A percentile compares a stretch with the other conserved stretches of the same genome.
phyloP scores from a whole-genome alignment of 345 rosid genomes.

The Syzygium aqueum region DNA sequence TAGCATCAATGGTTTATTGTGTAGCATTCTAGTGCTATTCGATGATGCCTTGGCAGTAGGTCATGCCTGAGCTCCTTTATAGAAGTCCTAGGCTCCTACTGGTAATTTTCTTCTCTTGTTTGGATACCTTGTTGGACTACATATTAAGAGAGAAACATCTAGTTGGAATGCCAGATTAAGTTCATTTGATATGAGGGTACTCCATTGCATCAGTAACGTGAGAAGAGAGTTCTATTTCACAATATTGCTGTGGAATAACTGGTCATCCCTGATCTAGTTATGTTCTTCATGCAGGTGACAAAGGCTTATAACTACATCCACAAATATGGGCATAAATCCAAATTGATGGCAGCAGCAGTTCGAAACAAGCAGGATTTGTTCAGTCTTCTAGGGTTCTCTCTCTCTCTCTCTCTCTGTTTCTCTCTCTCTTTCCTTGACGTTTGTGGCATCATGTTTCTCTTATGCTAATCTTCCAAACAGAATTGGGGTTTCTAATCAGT shows the following conservation, averaged over 20 bases:
- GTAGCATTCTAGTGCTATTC: neutral
- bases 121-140: neutral
- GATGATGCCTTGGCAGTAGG: neutral
- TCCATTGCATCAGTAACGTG: neutral
- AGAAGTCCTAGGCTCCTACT: neutral
- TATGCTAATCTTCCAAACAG: neutral
- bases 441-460: neutral
- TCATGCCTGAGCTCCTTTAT: neutral
- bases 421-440: neutral
- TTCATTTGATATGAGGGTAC: neutral
- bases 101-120: neutral
- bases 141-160: neutral
- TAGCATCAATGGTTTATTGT: neutral
- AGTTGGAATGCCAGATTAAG: neutral
- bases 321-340: slow-evolving; percentile 85
- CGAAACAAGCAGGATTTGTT: slow-evolving; percentile 93
- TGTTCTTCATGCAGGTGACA: slow-evolving; percentile 28
- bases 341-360: slow-evolving; percentile 97
- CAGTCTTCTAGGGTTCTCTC: slow-evolving; percentile 75
- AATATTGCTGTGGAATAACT: neutral
- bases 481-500: neutral
- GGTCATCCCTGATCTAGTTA: neutral
- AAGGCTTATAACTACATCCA: slow-evolving; percentile 87
- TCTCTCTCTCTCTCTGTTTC: neutral
- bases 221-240: neutral